phyloP scores from a whole-genome alignment of 441 rosid genomes.

The Raphanus hybrid region DNA sequence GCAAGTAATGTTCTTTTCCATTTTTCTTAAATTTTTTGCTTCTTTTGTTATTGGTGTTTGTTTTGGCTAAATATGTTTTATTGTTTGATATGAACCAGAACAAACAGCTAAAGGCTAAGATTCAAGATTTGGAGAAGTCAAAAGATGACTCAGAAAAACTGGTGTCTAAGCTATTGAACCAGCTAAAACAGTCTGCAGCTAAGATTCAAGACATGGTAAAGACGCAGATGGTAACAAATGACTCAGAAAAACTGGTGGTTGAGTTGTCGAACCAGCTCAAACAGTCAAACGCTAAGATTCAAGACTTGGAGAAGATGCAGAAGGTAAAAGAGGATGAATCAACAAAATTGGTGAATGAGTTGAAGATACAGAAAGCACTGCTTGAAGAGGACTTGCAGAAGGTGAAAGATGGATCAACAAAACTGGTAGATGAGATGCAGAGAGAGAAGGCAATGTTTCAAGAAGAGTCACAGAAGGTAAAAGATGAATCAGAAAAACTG shows the following conservation, averaged over 20 bases:
- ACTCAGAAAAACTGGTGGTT: slow-evolving; percentile 5
- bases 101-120: slow-evolving; percentile 13
- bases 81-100: background rate
- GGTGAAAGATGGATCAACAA: slow-evolving; percentile 4
- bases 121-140: slow-evolving; percentile 39
- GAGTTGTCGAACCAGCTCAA: slow-evolving; percentile 43
- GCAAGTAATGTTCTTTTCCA: slow-evolving; percentile 42
- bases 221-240: slow-evolving; percentile 1
- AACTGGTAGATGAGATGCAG: slow-evolving; percentile 27
- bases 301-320: slow-evolving; percentile 37
- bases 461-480: slow-evolving; percentile 14
- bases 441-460: slow-evolving; percentile 30
- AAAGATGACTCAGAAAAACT: slow-evolving; percentile 14
- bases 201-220: slow-evolving; percentile 38
- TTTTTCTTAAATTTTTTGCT: background rate
- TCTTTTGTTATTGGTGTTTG: background rate
- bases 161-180: slow-evolving; percentile 27
- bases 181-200: slow-evolving; percentile 44
- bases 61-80: background rate
- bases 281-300: slow-evolving; percentile 26
- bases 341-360: slow-evolving; percentile 9
- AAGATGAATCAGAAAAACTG: slow-evolving; percentile 9
- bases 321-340: slow-evolving; percentile 13
- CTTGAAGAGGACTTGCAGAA: slow-evolving; percentile 11
- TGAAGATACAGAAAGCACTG: slow-evolving; percentile 39